Base-by-base conservation (phyloP, 495 filamentous ascomycete species). In the Immersiella caudata region DNA sequence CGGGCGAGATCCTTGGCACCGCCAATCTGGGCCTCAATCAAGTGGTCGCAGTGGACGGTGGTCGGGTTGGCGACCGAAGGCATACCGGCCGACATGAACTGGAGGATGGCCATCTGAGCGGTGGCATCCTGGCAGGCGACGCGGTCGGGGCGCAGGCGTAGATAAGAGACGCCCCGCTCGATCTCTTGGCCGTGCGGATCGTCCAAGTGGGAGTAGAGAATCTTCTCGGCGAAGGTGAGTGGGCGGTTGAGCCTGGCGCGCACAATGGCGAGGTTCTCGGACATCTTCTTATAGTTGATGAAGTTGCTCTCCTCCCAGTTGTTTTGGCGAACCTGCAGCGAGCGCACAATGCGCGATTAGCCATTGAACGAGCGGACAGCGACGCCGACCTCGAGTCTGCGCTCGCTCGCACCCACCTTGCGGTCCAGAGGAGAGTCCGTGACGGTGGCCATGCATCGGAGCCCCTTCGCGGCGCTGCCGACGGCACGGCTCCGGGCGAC, bases 121-220 rank as follows among this genome's bases (percentile, higher is more conserved):
- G 96, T 99, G 72, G 95, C 95, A 88, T 99, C 95, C 86, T 99
- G 95, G 86, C 94, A 97, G 83, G 96, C 96, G 73, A 99, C 96
- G 81, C 95, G 92, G 79, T 99, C 95, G 52, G 96, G 96, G 62
- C 95, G 91, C 67, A 99, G 88, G 82, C 91, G 96, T 65, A 99
- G 89, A 84, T 99, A 98, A 64, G 92, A 97, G 68, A 87, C 89
- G 71, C 95, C 95, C 75, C 95, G 91, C 88, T 98, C 89, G 71
- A 98, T 95, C 6, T 97, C 95, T 79, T 97, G 93, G 71, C 89
- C 89, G 72, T 99, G 91, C 60, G 96, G 96, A 79, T 99, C 93
- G 83, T 99, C 95, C 77, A 99, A 85, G 82, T 99, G 95, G 70
- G 93, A 97, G 88, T 99, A 98, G 73, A 99, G 87, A 73, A 99